Evolutionary conservation across 108 stramenopile genomes (phyloP), one percentile per base, ranked within the genome.

Genomic region (Nannochloropsis gaditana): DNA sequence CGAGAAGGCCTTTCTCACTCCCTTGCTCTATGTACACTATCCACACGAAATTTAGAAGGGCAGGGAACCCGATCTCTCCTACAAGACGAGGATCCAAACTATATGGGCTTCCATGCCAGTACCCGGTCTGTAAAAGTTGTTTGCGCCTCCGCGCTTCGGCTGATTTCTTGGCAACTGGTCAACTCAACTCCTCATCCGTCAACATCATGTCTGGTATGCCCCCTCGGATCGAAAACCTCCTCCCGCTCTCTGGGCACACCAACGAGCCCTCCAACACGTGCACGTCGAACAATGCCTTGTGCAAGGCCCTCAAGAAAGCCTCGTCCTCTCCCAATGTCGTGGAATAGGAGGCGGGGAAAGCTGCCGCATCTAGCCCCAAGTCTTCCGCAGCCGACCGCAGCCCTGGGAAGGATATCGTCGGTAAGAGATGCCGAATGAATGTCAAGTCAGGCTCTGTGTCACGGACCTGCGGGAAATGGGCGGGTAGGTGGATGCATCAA

Each of bases 281-380:
- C 45, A 97, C 94, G 92, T 97, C 94, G 94, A 97, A 95, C 84
- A 97, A 89, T 21, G 96, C 93, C 85, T 96, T 95, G 90, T 96
- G 95, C 85, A 97, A 84, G 11, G 95, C 94, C 83, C 91, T 79
- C 9, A 95, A 84, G 92, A 97, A 96, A 31, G 88, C 92, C 31
- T 92, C 90, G 84, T 96, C 94, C 79, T 92, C 80, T 5, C 93
- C 93, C 86, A 96, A 84, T 44, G 93, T 93, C 21, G 92, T 93
- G 9, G 94, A 94, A 21, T 96, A 84, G 5, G 79, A 81, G 2
- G 92, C 93, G 11, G 96, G 96, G 43, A 96, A 84, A 3, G 94
- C 93, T 21, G 88, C 84, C n/a, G 73, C 84, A 15, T 84, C 59
- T 47, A 96, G 87, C 15, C 95, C 96, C 89, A 95, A 85, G 45